Evolutionary conservation across 1,284 basidiomycete genomes (phyloP).

Genomic region (Kalmanozyma brasiliensis): DNA sequence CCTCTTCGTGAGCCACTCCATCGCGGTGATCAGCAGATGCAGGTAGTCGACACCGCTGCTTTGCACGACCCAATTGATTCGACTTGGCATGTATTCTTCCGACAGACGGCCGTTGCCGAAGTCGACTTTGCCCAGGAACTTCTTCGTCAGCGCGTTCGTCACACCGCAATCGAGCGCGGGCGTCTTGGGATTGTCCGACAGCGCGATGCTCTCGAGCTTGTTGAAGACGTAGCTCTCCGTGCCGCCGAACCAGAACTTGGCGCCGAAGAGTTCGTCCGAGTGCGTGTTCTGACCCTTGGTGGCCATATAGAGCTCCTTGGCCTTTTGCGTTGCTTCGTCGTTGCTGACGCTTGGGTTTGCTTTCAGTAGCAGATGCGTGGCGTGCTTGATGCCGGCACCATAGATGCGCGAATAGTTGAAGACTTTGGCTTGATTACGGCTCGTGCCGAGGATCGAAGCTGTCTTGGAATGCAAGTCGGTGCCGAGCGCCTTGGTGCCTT

Average conservation of each 20-base stretch:
- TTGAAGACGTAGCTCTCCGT: constrained; percentile 99
- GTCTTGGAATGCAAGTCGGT: constrained; percentile 98
- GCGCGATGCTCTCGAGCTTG: constrained; percentile 94
- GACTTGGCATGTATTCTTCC: constrained; percentile 90
- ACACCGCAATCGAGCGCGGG: constrained; percentile 94
- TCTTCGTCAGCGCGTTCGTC: constrained; percentile 88
- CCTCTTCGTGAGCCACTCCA: constrained; percentile 84
- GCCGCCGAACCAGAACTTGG: constrained; percentile 96
- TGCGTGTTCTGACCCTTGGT: constrained; percentile 80
- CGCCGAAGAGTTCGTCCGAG: constrained; percentile 56
- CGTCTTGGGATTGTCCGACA: constrained; percentile 85
- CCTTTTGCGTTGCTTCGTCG: constrained; percentile 82
- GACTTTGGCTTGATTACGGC: constrained; percentile 94
- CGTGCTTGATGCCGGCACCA: constrained; percentile 95
- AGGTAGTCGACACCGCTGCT: constrained; percentile 98
- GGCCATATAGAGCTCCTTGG: constrained; percentile 86
- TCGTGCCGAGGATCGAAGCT: constrained; percentile 89
- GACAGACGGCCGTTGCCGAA: constrained; percentile 73
- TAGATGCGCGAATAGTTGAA: constrained; percentile 99
- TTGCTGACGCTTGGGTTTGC: constrained; percentile 82
- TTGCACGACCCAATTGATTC: constrained; percentile 99
- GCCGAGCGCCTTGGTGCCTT: constrained; percentile 94
- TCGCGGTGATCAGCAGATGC: constrained; percentile 92
- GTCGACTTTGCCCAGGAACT: constrained; percentile 75
- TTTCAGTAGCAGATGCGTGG: constrained; percentile 87